Base-by-base conservation (phyloP, 2,329 filamentous ascomycete genomes). In the Westerdykella aurantiaca region DNA sequence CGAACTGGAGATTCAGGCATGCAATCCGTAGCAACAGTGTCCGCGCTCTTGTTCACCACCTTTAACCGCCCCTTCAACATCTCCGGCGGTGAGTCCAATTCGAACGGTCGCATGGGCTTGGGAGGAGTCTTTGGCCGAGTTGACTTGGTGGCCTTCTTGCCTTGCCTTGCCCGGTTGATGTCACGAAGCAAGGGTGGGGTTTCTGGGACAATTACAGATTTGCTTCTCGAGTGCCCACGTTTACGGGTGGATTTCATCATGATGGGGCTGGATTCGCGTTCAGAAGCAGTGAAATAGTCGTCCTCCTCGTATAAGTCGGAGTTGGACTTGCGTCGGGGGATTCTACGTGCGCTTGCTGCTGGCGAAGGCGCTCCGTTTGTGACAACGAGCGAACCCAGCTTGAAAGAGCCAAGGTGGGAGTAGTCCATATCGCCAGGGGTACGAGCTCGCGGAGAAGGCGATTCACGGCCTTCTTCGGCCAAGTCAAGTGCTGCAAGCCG, bases 321-420 rank as follows among this genome's bases (percentile, higher is more conserved):
- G 21, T 44, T 49, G 5, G 52, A 50, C 17, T 29, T 49, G 5
- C 40, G 39, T 6, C 46, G 50, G 10, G 46, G 25, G 10, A 51
- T 35, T 18, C 40, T 49, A 13, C 38, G 39, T 34, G 65, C 53
- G 46, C 69, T 70, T 3, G 69, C 63, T 38, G 68, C 69, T 12
- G 73, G 72, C 3, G 72, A 74, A 9, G 69, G 62, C 13, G 67
- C 61, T 7, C 72, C 73, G 44, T 76, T 76, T 5, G 70, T 74
- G 14, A 76, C 66, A 14, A 68, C 63, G 7, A 75, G 59, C 3
- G 70, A 69, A 6, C 73, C 73, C 6, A 69, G 60, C 43, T 66
- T 58, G 42, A 70, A 61, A 23, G 56, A 60, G 5, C 72, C 70
- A 23, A 72, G 59, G 38, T 72, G 68, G 5, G 64, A 59, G 47